Conservation (phyloP, 306 rosid genomes). For the Vicia sativa region DNA sequence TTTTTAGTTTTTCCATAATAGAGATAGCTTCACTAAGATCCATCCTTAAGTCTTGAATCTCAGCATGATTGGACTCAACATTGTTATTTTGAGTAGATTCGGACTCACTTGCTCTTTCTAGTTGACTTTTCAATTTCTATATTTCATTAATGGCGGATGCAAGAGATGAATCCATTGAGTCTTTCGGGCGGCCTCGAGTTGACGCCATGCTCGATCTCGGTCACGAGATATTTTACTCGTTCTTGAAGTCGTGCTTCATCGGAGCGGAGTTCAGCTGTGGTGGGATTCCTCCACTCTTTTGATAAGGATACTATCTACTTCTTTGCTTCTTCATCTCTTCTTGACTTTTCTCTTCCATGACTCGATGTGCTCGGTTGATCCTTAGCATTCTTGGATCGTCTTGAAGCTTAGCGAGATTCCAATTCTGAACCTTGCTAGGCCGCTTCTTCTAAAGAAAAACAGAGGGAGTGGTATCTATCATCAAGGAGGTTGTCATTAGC, state of each 20-base stretch:
- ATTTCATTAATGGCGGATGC: slow-evolving; percentile 77
- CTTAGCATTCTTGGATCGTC: slow-evolving; percentile 72
- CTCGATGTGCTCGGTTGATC: slow-evolving; percentile 68
- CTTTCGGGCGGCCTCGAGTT: slow-evolving; percentile 83
- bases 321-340: slow-evolving; percentile 82
- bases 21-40: slow-evolving; percentile 68
- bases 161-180: slow-evolving; percentile 80
- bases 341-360: slow-evolving; percentile 61
- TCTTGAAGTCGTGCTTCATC: slow-evolving; percentile 81
- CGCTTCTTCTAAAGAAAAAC: slow-evolving; percentile 60
- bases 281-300: slow-evolving; percentile 72
- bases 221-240: slow-evolving; percentile 78
- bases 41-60: slow-evolving; percentile 59
- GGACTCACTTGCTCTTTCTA: slow-evolving; percentile 61
- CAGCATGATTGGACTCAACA: slow-evolving; percentile 61
- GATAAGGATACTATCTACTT: slow-evolving; percentile 58
- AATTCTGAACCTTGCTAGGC: slow-evolving; percentile 59
- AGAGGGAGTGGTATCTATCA: not conserved
- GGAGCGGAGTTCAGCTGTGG: slow-evolving; percentile 72
- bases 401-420: slow-evolving; percentile 71
- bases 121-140: slow-evolving; percentile 77
- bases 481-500: slow-evolving; percentile 8
- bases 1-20: slow-evolving; percentile 62
- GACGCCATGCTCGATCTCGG: slow-evolving; percentile 90
- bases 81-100: slow-evolving; percentile 57